Conservation (phyloP, 1,284 basidiomycete species). For the Moesziomyces globuligerus region DNA sequence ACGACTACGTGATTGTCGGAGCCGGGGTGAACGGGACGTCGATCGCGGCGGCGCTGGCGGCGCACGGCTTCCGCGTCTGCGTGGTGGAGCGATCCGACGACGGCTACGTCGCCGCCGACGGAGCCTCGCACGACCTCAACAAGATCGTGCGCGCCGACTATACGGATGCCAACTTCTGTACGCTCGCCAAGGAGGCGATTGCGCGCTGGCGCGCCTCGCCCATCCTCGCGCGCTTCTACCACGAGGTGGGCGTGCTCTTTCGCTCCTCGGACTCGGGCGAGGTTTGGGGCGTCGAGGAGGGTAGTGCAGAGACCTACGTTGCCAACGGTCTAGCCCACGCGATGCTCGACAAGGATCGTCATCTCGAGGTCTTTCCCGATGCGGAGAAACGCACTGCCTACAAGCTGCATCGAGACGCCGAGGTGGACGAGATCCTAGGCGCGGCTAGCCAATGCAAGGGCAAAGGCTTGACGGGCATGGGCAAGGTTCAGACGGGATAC, state of each 20-base stretch:
- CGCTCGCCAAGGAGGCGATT: constrained; percentile 79
- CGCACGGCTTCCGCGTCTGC: constrained; percentile 76
- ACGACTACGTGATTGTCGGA: constrained; percentile 73
- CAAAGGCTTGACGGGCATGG: constrained; percentile 25
- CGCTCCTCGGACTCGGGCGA: constrained; percentile 18
- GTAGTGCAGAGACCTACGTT: constrained; percentile 32
- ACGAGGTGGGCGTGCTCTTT: constrained; percentile 61
- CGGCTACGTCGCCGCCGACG: constrained; percentile 74
- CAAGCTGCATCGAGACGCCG: constrained; percentile 11
- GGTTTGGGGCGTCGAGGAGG: constrained; percentile 1
- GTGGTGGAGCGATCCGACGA: constrained; percentile 70
- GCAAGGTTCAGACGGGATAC: constrained; percentile 71
- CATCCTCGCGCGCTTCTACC: constrained; percentile 43
- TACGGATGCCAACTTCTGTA: constrained; percentile 71
- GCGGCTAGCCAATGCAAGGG: constrained; percentile 9
- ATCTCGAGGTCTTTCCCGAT: constrained; percentile 12
- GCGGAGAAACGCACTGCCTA: constrained; percentile 20
- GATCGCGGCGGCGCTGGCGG: constrained; percentile 74
- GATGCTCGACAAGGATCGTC: constrained; percentile 1
- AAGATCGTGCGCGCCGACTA: constrained; percentile 73
- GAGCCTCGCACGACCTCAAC: constrained; percentile 84
- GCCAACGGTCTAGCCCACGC: constrained; percentile 38
- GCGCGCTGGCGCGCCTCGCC: constrained; percentile 73
- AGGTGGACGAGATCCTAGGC: constrained; percentile 29
- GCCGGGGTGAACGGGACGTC: constrained; percentile 87